Conservation (phyloP, 2,329 filamentous ascomycete genomes). For the Apiospora phragmitis region DNA sequence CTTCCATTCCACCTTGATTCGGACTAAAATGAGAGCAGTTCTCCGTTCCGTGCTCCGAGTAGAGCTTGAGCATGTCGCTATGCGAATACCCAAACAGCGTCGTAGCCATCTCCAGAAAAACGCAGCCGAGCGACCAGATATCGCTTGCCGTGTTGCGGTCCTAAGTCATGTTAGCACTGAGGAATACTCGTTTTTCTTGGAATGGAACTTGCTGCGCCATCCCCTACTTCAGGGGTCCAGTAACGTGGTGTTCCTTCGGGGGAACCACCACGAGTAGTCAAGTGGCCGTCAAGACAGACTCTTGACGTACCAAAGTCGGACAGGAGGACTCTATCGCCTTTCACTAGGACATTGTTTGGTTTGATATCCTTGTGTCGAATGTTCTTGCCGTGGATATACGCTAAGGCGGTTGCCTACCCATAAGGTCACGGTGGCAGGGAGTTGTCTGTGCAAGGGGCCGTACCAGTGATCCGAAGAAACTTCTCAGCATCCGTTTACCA, state of each 20-base stretch:
- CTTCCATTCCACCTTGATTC: too few relatives aligned
- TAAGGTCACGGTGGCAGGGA: not conserved
- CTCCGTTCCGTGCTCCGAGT: too few relatives aligned
- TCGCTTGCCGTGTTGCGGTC: slow-evolving; percentile 26
- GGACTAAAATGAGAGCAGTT: too few relatives aligned
- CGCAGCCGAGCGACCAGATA: slow-evolving; percentile 31
- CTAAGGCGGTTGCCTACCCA: not conserved
- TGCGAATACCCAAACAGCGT: slow-evolving; percentile 16
- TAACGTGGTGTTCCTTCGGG: slow-evolving; percentile 16
- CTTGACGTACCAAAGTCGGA: slow-evolving; percentile 38
- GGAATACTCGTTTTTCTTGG: too few relatives aligned
- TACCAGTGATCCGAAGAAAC: slow-evolving; percentile 29
- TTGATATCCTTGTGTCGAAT: slow-evolving; percentile 33
- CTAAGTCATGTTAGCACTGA: slow-evolving; percentile 14
- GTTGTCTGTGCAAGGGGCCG: too few relatives aligned
- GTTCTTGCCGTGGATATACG: slow-evolving; percentile 7
- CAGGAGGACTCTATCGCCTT: slow-evolving; percentile 84
- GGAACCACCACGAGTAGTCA: not conserved
- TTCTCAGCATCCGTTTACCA: not conserved
- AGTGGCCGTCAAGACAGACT: slow-evolving; percentile 23
- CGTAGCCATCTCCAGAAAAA: slow-evolving; percentile 30
- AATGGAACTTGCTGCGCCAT: too few relatives aligned
- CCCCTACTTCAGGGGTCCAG: slow-evolving; percentile 23
- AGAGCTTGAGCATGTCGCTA: too few relatives aligned
- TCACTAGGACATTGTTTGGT: slow-evolving; percentile 68